Evolutionary conservation across 192 early-diverging fungal species (phyloP), one percentile per base, ranked within the genome.

Genomic region (Chytriomyces confervae): DNA sequence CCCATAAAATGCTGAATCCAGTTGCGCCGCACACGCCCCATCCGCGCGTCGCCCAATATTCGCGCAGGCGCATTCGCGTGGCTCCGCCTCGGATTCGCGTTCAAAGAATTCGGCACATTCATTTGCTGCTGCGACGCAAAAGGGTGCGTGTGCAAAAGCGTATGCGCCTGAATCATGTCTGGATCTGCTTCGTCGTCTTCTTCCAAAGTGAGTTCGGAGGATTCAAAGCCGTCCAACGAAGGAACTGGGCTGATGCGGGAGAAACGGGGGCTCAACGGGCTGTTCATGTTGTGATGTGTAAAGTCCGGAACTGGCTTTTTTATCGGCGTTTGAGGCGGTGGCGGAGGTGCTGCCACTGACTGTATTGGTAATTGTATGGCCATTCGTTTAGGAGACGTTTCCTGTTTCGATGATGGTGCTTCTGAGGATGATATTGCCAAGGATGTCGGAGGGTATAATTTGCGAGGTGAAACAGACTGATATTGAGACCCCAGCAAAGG

Each of bases 201-300:
- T 24, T 48, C 43, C n/a, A 48, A 18, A 27, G 29, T 65, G 20
- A 65, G 11, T 29, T n/a, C n/a, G 4, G 36, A 36, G 0, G 67
- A n/a, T 8, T 16, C 13, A n/a, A 36, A 36, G 36, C 16, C 67
- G 43, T 20, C 36, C 3, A 36, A 36, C 36, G 36, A 36, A 36
- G 36, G 36, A 13, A 57, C 13, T 4, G 18, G 66, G 44, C 36
- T 68, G 24, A 7, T 36, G 36, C 36, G 36, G 36, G 36, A 36
- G 36, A 44, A 47, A 47, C 47, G 8, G 16, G 44, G 16, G 13
- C 8, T 46, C 8, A 45, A 46, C 11, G 29, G 20, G 13, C 63
- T 47, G 66, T 76, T 76, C 74, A 76, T 76, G 50, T 76, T 76
- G 63, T 76, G 74, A 64, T 76, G 53, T 27, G 74, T n/a, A 45